Percentiles rank a stretch among this genome's conserved stretches.
These are phyloP conservation scores for Exophiala xenobiotica DNA, from an alignment of 2,329 filamentous ascomycete genomes.

Conservation along the genomic window DNA sequence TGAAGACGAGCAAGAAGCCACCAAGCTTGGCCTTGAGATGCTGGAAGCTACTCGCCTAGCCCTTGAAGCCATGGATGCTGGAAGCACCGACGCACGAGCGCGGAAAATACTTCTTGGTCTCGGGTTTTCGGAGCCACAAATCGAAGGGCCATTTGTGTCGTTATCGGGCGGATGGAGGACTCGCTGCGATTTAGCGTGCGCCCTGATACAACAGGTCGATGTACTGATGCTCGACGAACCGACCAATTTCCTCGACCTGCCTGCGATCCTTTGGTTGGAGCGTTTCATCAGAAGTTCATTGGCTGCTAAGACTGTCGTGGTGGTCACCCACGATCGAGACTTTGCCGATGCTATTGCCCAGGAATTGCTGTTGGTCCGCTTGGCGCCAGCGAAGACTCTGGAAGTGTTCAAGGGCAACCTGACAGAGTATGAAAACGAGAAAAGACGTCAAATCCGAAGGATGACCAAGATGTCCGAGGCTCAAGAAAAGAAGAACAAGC, in stretches of 20 bases:
- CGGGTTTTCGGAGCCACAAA: slow-evolving; percentile 26
- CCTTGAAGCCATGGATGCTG: slow-evolving; percentile 28
- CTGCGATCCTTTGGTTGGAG: slow-evolving; percentile 83
- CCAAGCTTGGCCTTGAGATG: slow-evolving; percentile 25
- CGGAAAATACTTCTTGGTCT: slow-evolving; percentile 25
- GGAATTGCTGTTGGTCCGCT: slow-evolving; percentile 70
- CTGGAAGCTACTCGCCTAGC: slow-evolving; percentile 25
- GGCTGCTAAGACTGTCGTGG: slow-evolving; percentile 60
- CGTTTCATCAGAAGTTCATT: slow-evolving; percentile 62
- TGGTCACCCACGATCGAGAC: slow-evolving; percentile 80
- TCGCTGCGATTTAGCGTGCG: slow-evolving; percentile 63
- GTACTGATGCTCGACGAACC: slow-evolving; percentile 82
- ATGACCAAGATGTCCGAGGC: slow-evolving; percentile 76
- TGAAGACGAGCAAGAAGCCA: slow-evolving; percentile 23
- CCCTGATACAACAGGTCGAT: slow-evolving; percentile 70
- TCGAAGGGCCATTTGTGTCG: slow-evolving; percentile 33
- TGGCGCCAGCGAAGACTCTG: slow-evolving; percentile 60
- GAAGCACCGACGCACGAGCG: slow-evolving; percentile 27
- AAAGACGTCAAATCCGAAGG: slow-evolving; percentile 60
- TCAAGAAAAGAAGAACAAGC: slow-evolving; percentile 74
- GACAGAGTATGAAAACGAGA: slow-evolving; percentile 67
- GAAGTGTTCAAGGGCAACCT: slow-evolving; percentile 75
- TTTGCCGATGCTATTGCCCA: slow-evolving; percentile 74
- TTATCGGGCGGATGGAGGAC: slow-evolving; percentile 78
- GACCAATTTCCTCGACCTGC: slow-evolving; percentile 80